Percentiles rank a stretch among this genome's conserved stretches.
Evolutionary conservation across 129 eudicot species (phyloP).

Genomic region (Pseudognaphalium luteoalbum): DNA sequence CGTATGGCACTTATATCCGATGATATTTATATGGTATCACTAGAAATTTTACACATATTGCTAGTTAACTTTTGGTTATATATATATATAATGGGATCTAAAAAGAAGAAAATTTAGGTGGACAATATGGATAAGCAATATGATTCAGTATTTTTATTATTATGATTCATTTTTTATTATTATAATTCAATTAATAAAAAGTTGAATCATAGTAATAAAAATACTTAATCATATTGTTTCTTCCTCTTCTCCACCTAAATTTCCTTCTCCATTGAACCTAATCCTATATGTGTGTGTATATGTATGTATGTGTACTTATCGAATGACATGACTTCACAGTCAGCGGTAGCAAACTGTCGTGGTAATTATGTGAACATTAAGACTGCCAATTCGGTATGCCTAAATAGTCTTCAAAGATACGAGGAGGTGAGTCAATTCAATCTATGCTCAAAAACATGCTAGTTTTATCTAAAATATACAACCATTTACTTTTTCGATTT

Average conservation of each 20-base stretch:
- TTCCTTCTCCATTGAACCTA: no score
- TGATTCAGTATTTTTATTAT: no score
- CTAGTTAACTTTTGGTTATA: not conserved
- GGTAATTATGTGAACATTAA: slow-evolving; percentile 28
- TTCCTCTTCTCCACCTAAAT: no score
- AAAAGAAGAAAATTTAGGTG: no score
- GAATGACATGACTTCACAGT: slow-evolving; percentile 1
- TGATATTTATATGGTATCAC: slow-evolving; percentile 30
- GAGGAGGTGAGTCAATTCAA: slow-evolving; percentile 25
- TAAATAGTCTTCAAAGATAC: slow-evolving; percentile 23
- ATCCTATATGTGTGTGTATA: no score
- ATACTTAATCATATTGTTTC: no score
- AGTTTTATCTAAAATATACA: not conserved
- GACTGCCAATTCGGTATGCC: slow-evolving; percentile 19
- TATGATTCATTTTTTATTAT: no score
- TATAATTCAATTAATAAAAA: no score
- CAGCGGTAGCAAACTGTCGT: slow-evolving; percentile 26
- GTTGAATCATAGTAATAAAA: no score
- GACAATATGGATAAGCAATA: no score
- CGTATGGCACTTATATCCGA: slow-evolving; percentile 44
- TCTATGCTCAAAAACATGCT: not conserved
- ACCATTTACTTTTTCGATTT: not conserved
- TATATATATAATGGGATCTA: no score
- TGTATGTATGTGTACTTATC: not conserved
- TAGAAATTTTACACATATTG: not conserved